Evolutionary conservation across 371 early-diverging fungal genomes (phyloP).

Genomic region (Dentiscutata heterogama): DNA sequence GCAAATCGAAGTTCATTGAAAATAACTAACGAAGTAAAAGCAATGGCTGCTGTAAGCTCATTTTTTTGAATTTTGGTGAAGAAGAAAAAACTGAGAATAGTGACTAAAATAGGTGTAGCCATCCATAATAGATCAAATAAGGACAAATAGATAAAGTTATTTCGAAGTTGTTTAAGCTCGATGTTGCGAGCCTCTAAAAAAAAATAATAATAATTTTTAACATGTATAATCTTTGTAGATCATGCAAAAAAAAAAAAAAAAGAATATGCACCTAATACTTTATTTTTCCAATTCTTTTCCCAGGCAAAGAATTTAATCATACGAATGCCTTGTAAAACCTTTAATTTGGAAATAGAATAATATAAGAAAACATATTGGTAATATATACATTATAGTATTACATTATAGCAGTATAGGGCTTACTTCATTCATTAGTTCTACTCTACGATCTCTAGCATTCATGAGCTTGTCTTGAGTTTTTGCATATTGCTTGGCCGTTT

Average conservation of each 20-base stretch:
- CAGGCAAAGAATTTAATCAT: slow-evolving; percentile 80
- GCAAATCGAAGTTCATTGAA: slow-evolving; percentile 67
- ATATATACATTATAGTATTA: background rate
- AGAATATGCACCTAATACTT: background rate
- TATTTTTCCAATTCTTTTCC: slow-evolving; percentile 57
- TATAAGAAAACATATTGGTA: background rate
- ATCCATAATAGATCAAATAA: slow-evolving; percentile 52
- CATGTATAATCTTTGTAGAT: slow-evolving; percentile 36
- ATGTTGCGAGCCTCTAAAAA: background rate
- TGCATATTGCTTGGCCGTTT: slow-evolving; percentile 63
- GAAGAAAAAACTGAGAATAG: slow-evolving; percentile 63
- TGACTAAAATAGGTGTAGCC: slow-evolving; percentile 66
- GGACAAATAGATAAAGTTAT: slow-evolving; percentile 10
- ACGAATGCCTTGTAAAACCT: slow-evolving; percentile 73
- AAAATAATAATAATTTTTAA: slow-evolving; percentile 54
- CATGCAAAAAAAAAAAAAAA: background rate
- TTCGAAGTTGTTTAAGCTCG: slow-evolving; percentile 38
- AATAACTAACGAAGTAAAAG: slow-evolving; percentile 69
- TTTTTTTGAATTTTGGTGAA: slow-evolving; percentile 66
- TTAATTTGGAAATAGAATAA: background rate
- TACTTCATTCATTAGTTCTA: slow-evolving; percentile 60
- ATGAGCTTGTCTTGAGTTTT: slow-evolving; percentile 40
- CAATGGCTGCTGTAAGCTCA: slow-evolving; percentile 67
- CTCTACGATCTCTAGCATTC: slow-evolving; percentile 58
- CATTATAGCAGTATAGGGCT: slow-evolving; percentile 1